Evolutionary conservation across 176 grass and related monocot genomes (phyloP), one percentile per base, ranked within the genome.

Genomic region (Oryza longistaminata): DNA sequence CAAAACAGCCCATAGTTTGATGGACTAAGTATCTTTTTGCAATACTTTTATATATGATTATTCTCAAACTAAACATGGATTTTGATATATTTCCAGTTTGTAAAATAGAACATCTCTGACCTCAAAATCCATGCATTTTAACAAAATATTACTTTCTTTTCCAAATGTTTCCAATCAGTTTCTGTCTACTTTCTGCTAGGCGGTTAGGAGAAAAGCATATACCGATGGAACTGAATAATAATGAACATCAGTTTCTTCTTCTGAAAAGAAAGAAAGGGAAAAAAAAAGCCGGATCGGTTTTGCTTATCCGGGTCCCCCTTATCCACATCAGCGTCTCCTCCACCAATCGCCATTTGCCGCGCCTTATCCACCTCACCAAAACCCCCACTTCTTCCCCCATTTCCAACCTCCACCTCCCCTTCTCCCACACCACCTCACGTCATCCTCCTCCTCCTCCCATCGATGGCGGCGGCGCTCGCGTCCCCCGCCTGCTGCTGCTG

Each of bases 391-490:
- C 53, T 19, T n/a, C 6, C 19, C 0, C 53, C 73, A 3, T 31
- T 31, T 31, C 21, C 43, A 71, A 19, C 58, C 80, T 82, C 77
- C 72, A 29, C 17, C 48, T 88, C 31, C 19, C 33, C 35, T 12
- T 55, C 46, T 40, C 34, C 75, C 17, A 39, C n/a, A n/a, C n/a
- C n/a, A 33, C 24, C 72, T 26, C 24, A 40, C 37, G 13, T 58
- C 21, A 31, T 69, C 88, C 74, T 83, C 58, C 70, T 68, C 1
- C 24, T 5, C 29, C 24, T 19, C 68, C 24, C 60, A 5, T 45
- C 49, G 0, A 97, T 97, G 94, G 89, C 92, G 78, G 87, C 87
- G 64, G 80, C 85, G 78, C 82, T 98, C 55, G 85, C 89, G 60
- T 98, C 82, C 74, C 90, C 89, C 73, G 9, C 3, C 39, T 85